Conservation (phyloP, 257 asterid genomes). For the Ilex aquifolium region DNA sequence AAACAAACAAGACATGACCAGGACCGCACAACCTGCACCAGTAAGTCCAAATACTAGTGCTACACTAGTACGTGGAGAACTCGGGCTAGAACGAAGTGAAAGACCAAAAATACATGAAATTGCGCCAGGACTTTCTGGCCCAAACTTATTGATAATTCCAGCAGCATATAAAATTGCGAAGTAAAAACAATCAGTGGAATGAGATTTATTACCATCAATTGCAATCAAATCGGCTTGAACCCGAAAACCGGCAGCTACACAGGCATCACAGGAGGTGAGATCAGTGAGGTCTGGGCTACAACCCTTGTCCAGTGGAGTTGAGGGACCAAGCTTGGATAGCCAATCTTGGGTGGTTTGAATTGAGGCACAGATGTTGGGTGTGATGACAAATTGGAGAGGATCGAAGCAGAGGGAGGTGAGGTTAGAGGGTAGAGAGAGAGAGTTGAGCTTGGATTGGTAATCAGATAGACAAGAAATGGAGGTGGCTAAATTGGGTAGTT, state of each 20-base stretch:
- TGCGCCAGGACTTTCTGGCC: conserved; percentile 66
- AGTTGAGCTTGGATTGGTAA: conserved; percentile 50
- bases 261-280: conserved; percentile 62
- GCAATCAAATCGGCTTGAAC: conserved; percentile 49
- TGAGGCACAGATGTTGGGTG: conserved; percentile 52
- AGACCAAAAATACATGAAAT: conserved; percentile 62
- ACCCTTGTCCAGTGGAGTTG: conserved; percentile 47
- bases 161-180: conserved; percentile 77
- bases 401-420: conserved; percentile 58
- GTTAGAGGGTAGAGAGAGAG: conserved; percentile 43
- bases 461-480: conserved; percentile 66
- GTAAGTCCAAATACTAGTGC: conserved; percentile 46
- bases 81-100: conserved; percentile 21
- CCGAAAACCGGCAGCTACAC: conserved; percentile 61
- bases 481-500: conserved; percentile 52
- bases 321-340: conserved; percentile 43
- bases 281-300: conserved; percentile 63
- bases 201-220: conserved; percentile 73
- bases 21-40: conserved; percentile 51
- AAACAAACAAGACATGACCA: conserved; percentile 32
- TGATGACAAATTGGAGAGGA: conserved; percentile 55
- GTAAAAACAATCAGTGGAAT: conserved; percentile 60
- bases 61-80: conserved; percentile 19
- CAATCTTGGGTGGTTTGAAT: conserved; percentile 63
- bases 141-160: conserved; percentile 61